Base-by-base conservation (phyloP, 768 basidiomycete genomes). In the Cystoderma amianthinum region DNA sequence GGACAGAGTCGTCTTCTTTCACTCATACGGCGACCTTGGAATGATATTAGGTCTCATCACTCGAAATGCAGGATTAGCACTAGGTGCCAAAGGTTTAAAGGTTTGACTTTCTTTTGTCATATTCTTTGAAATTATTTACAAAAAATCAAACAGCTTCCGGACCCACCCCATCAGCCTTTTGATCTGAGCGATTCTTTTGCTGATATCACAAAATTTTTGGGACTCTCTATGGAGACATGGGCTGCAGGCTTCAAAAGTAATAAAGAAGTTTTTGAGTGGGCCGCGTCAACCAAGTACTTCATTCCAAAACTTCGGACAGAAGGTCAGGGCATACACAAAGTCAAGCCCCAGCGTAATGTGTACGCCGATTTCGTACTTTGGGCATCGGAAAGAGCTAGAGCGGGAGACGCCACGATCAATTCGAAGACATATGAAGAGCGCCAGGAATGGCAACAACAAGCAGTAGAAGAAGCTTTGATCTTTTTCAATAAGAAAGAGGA, bases 1-100 rank as follows among this genome's bases (percentile, higher is more conserved):
- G 57, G 65, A 78, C 17, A 64, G 76, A 16, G 56, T 74, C 12
- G 52, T 67, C 17, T 74, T 83, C 57, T 74, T 74, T 50, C 69
- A 77, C 43, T 72, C 75, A 1, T 85, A 84, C 49, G 85, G 85
- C 6, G 85, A 85, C 49, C 64, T 85, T 13, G 80, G 79, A 0
- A 82, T 84, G 74, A 81, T 86, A 12, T 56, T 86, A 36, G 73
- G 77, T 7, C 55, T 80, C 11, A 56, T 85, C 13, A 71, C 67
- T 6, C 67, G 69, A 30, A 73, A 72, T 40, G 59, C 60, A 36
- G 78, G 81, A 2, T 48, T 86, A 2, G 51, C 58, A 2, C 54
- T 81, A 0, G 74, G 75, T 4, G 60, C 58, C 17, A 66, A 74
- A 32, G 85, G 83, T 23, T 22, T 36, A 36, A 9, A 9, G 35